Evolutionary conservation across 257 asterid genomes (phyloP), one percentile per base, ranked within the genome.

Genomic region (Solanum dulcamara): DNA sequence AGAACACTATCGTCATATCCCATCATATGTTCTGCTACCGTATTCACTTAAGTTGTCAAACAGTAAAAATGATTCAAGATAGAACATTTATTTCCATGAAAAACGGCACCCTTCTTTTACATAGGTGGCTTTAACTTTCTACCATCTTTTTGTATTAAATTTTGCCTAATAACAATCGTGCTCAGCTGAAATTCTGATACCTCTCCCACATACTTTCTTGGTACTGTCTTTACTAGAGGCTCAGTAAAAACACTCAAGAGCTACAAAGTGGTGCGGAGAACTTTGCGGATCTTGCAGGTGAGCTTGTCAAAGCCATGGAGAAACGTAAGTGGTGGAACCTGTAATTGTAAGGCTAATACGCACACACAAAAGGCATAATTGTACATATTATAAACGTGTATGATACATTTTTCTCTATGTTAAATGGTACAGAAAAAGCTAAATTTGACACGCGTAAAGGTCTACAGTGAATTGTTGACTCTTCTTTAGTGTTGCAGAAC

Each of bases 251-350:
- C 70, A 91, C 93, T 10, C 95, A 90, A 88, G 99, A 96, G 89
- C 93, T 96, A 66, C 98, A 92, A 85, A 89, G 86, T 50, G 96
- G 94, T 67, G 96, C 98, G 18, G 90, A 93, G 88, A 91, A 88
- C 93, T 96, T 94, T 40, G 93, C 97, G 4, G 86, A 90, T 8
- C 71, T 94, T 90, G 99, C 99, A 11, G 64, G 79, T 7, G 95
- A 94, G 91, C 94, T 96, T 38, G 99, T 95, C 55, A 96, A 89
- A 93, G 79, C 85, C 4, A 94, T 94, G 97, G 98, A 96, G 85
- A 91, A 92, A 55, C 95, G 98, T 22, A 90, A 92, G 85, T 93
- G 97, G 98, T 96, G 99, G 98, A 91, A 94, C 50, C 51, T 90
- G 15, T 96, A 71, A 92, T 46, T 26, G n/a, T 20, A 20, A 1